Evolutionary conservation across 192 early-diverging fungal species (phyloP), one percentile per base, ranked within the genome.

Genomic region (Chytriomyces confervae): DNA sequence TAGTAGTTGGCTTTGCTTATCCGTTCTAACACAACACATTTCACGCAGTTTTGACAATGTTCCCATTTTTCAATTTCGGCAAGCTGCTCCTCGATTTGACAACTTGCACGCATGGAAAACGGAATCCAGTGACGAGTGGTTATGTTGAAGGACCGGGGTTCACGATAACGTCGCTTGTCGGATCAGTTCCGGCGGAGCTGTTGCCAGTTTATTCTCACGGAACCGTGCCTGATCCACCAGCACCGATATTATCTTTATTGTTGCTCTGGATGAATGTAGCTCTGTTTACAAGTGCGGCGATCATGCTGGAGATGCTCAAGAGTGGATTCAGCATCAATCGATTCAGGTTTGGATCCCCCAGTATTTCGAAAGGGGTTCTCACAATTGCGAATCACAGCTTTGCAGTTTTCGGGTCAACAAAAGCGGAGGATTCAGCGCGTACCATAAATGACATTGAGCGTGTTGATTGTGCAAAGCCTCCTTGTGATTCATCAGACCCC

Each of bases 51-150:
- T 36, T 36, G 36, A 36, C 36, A 0, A 81, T 82, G 8, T 27
- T 82, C 43, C 80, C 80, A 20, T 82, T 82, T 46, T 82, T 82
- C 78, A 81, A 82, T 53, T 82, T 82, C 74, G 81, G 80, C 81
- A 89, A 88, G 78, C 76, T 92, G 53, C 93, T 90, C 69, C 69
- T 92, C 67, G 91, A 92, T 77, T 89, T 93, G 66, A 81, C 69
- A 79, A 91, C 80, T 48, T 76, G 51, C 36, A 84, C 83, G 9
- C 81, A 53, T n/a, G 83, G 83, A 9, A 80, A 73, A 62, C 50
- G 67, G 2, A 80, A 84, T 73, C 20, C 57, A n/a, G 13, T 86
- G 9, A 91, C 90, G 0, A 61, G 77, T 62, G 87, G 88, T 2
- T 83, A 78, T 43, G 84, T 89, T 64, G 79, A 78, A 5, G 91